Evolutionary conservation across 495 filamentous ascomycete genomes (phyloP), one percentile per base, ranked within the genome.

Genomic region (Arthonia radiata): DNA sequence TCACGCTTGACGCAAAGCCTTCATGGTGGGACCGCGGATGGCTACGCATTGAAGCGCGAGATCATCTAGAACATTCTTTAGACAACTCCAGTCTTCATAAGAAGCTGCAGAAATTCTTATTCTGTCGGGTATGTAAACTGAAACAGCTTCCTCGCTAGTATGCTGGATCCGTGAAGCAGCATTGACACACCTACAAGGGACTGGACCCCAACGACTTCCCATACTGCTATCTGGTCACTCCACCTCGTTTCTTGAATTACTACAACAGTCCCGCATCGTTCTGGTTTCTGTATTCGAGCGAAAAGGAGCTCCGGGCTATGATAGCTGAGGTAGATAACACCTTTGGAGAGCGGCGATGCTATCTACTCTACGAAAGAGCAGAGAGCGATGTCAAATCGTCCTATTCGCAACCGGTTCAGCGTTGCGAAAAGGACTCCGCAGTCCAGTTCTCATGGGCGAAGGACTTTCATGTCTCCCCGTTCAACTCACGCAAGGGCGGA

Each of bases 311-410:
- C 15, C 54, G 56, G 23, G 63, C 64, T 15, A 59, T 79, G 43
- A 60, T 83, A 18, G 35, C 77, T 10, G 76, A 82, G 38, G 69
- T 81, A 22, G 78, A 76, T 39, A 79, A 81, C 34, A 79, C 71
- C 0, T 79, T 76, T 39, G 63, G 58, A 29, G 74, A 82, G 45
- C 62, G 69, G 28, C 54, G 71, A 12, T 62, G 64, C 38, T 71
- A 73, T 37, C 52, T 63, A n/a, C n/a, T n/a, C n/a, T n/a, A n/a
- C n/a, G n/a, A n/a, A n/a, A n/a, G n/a, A n/a, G n/a, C n/a, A n/a
- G n/a, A n/a, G n/a, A n/a, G n/a, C n/a, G n/a, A n/a, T n/a, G n/a
- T n/a, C n/a, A n/a, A n/a, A n/a, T n/a, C n/a, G n/a, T n/a, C n/a
- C n/a, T n/a, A n/a, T n/a, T n/a, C n/a, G n/a, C n/a, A n/a, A n/a